Evolutionary conservation across 2,329 filamentous ascomycete genomes (phyloP).

Genomic region (Lachnellula cervina): DNA sequence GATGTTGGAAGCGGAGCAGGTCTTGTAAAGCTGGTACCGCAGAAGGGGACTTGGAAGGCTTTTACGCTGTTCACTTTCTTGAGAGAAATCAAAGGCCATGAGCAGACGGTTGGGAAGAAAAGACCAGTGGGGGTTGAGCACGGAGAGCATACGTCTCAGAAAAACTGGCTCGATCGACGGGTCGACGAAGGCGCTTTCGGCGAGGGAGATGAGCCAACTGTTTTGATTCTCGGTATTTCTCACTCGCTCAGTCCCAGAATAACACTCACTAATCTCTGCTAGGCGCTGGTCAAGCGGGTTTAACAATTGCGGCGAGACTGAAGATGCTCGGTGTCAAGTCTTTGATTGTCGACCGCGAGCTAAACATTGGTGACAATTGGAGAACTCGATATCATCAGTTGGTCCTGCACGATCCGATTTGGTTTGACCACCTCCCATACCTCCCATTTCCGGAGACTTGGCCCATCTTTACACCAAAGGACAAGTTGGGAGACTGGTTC

Average conservation of each 20-base stretch:
- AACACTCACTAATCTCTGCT: background rate
- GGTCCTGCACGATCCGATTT: conserved; percentile 62
- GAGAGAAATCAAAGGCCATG: conserved; percentile 46
- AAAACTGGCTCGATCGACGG: conserved; percentile 57
- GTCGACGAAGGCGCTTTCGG: conserved; percentile 42
- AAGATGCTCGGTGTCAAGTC: conserved; percentile 53
- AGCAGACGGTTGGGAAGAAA: conserved; percentile 43
- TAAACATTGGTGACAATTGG: conserved; percentile 60
- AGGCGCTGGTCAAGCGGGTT: conserved; percentile 57
- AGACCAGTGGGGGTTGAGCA: conserved; percentile 54
- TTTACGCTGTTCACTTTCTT: conserved; percentile 60
- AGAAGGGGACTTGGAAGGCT: conserved; percentile 49
- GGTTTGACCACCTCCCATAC: conserved; percentile 57
- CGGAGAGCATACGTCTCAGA: conserved; percentile 44
- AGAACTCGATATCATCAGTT: conserved; percentile 58
- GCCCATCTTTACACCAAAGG: conserved; percentile 69
- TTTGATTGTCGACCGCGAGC: conserved; percentile 53
- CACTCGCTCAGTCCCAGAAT: too few relatives aligned
- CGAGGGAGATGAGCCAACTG: conserved; percentile 40
- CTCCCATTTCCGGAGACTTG: conserved; percentile 57
- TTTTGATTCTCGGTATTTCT: conserved; percentile 56
- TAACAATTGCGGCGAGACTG: conserved; percentile 53
- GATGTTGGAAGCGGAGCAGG: conserved; percentile 51
- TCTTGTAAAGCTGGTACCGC: conserved; percentile 45
- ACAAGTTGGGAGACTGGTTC: conserved; percentile 66